phyloP scores from a whole-genome alignment of 2,329 filamentous ascomycete species.

The Tolypocladium amazonense region DNA sequence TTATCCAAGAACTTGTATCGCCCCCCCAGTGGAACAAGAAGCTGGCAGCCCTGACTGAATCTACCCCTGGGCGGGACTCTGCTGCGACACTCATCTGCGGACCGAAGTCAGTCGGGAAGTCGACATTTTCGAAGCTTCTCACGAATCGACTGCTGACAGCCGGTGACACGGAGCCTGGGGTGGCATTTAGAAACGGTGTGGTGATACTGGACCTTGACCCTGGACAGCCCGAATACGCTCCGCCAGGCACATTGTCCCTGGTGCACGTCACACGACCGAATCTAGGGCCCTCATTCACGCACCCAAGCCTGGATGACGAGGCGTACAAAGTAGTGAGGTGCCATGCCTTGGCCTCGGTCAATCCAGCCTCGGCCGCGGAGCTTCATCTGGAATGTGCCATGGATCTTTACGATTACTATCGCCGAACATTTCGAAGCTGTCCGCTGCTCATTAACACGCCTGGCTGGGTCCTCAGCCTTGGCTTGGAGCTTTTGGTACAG shows the following conservation, averaged over 20 bases:
- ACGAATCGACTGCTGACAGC: constrained; percentile 54
- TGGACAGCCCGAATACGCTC: constrained; percentile 64
- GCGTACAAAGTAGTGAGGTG: constrained; percentile 38
- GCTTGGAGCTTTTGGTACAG: constrained; percentile 51
- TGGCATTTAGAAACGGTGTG: constrained; percentile 20
- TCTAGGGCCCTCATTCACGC: constrained; percentile 57
- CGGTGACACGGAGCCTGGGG: constrained; percentile 8
- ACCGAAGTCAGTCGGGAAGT: constrained; percentile 65
- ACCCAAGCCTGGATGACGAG: constrained; percentile 29
- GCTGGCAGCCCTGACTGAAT: constrained; percentile 31
- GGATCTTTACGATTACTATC: constrained; percentile 52
- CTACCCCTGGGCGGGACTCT: constrained; percentile 19
- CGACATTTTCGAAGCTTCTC: constrained; percentile 59
- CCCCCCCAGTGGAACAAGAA: constrained; percentile 52
- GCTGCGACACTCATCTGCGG: constrained; percentile 51
- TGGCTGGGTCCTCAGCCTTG: constrained; percentile 63
- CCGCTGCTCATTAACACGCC: constrained; percentile 65
- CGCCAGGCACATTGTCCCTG: constrained; percentile 60
- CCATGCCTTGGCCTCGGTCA: constrained; percentile 56
- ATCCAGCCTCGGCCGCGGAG: constrained; percentile 54
- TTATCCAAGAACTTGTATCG: constrained; percentile 43
- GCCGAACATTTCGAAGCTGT: constrained; percentile 27
- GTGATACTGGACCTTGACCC: constrained; percentile 67
- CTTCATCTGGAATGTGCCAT: constrained; percentile 55
- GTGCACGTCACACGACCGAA: constrained; percentile 49